Percentiles rank a stretch among this genome's conserved stretches.
These are phyloP conservation scores for Pleurotus salmoneostramineus DNA, from an alignment of 768 basidiomycete species.

Conservation along the genomic window DNA sequence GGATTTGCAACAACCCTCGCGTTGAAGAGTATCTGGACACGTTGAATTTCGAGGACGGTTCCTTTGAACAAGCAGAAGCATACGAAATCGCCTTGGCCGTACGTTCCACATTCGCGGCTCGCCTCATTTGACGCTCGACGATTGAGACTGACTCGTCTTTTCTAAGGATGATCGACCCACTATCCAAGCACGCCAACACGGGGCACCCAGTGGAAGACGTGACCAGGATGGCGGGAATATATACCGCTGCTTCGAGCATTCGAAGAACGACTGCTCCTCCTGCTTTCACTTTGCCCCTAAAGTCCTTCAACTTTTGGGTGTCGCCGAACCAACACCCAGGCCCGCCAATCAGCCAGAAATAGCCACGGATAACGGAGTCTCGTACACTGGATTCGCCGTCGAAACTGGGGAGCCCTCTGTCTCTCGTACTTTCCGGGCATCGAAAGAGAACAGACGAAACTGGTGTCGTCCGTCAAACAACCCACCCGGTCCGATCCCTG, in stretches of 20 bases:
- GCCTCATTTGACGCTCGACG: too few species aligned
- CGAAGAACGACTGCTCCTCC: background rate
- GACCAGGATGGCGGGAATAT: background rate
- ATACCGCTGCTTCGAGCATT: background rate
- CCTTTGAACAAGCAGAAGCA: too few species aligned
- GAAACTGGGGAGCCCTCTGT: too few species aligned
- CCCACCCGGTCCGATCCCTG: background rate
- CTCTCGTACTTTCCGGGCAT: too few species aligned
- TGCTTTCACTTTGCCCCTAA: background rate
- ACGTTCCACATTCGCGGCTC: too few species aligned
- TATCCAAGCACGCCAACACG: background rate
- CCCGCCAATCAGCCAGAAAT: background rate
- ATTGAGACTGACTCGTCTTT: too few species aligned
- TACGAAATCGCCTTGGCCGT: too few species aligned
- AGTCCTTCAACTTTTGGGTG: background rate
- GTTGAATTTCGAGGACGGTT: background rate
- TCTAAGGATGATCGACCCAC: background rate
- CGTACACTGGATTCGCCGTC: too few species aligned
- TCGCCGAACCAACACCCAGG: background rate
- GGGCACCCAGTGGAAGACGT: background rate
- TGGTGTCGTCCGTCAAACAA: background rate
- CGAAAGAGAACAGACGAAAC: too few species aligned
- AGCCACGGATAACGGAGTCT: background rate
- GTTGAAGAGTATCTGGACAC: background rate
- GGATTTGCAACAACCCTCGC: background rate